Conservation (phyloP, 148 eudicot genomes). For the Rhododendron ferrugineum region DNA sequence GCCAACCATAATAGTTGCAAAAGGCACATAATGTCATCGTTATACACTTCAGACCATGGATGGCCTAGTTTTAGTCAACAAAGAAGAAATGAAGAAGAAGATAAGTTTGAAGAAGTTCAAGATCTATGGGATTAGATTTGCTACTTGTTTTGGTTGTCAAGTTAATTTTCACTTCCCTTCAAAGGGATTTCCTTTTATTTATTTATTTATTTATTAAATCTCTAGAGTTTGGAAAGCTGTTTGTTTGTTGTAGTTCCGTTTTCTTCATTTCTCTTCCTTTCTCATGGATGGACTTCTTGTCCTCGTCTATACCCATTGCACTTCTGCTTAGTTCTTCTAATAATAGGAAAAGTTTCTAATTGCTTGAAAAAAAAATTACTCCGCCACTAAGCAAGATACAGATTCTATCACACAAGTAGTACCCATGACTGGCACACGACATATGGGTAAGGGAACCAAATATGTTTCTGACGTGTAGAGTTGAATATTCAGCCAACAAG, state of each 20-base stretch:
- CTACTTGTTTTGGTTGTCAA: neutral
- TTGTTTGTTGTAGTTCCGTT: neutral
- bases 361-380: neutral
- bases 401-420: neutral
- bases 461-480: neutral
- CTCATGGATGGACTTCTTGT: neutral
- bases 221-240: neutral
- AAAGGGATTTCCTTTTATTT: neutral
- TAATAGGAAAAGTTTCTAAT: neutral
- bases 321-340: neutral
- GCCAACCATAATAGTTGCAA: neutral
- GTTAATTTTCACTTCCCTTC: neutral
- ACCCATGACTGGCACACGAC: neutral
- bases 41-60: neutral
- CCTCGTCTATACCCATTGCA: neutral
- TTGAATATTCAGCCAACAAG: neutral
- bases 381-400: neutral
- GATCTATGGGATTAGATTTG: neutral
- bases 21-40: neutral
- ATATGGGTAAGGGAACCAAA: neutral
- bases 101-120: neutral
- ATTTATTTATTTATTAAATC: neutral
- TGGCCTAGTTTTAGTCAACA: neutral
- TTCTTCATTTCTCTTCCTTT: neutral
- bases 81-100: neutral